Evolutionary conservation across 2,329 filamentous ascomycete species (phyloP).

Genomic region (Cryphonectria naterciae): DNA sequence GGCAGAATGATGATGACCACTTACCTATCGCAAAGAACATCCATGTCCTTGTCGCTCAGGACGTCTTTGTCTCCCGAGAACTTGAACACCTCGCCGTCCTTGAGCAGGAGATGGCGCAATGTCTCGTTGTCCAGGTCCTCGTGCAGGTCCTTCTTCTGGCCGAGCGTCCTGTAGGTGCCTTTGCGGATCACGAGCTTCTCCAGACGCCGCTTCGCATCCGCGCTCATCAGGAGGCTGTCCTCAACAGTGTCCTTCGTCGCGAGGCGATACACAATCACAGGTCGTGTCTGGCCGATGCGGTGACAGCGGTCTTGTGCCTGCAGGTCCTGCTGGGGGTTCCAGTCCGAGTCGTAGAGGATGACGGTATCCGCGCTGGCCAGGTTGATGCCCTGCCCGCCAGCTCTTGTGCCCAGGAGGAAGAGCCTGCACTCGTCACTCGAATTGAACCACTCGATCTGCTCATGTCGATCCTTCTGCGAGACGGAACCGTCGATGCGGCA

Average conservation of each 20-base stretch:
- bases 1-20: not conserved
- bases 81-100: constrained; percentile 71
- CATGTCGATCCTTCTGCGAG: constrained; percentile 70
- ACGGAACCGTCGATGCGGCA: constrained; percentile 93
- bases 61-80: constrained; percentile 65
- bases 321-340: constrained; percentile 96
- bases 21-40: constrained; percentile 75
- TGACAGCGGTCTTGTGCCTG: constrained; percentile 96
- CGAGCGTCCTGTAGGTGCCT: constrained; percentile 76
- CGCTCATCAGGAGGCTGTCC: constrained; percentile 81
- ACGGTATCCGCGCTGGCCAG: constrained; percentile 90
- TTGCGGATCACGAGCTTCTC: constrained; percentile 97
- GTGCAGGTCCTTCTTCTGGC: constrained; percentile 58
- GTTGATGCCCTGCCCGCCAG: constrained; percentile 95
- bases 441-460: constrained; percentile 77
- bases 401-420: constrained; percentile 87
- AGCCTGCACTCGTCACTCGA: constrained; percentile 67
- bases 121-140: constrained; percentile 64
- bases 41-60: constrained; percentile 75
- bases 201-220: constrained; percentile 86
- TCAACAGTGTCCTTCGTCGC: constrained; percentile 94
- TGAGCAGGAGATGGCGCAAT: constrained; percentile 65
- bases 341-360: constrained; percentile 84
- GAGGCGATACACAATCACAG: constrained; percentile 91
- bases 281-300: constrained; percentile 88